A percentile compares a stretch with the other conserved stretches of the same genome.
Evolutionary conservation across 768 basidiomycete species (phyloP).

Genomic region (Mrakia gelida): DNA sequence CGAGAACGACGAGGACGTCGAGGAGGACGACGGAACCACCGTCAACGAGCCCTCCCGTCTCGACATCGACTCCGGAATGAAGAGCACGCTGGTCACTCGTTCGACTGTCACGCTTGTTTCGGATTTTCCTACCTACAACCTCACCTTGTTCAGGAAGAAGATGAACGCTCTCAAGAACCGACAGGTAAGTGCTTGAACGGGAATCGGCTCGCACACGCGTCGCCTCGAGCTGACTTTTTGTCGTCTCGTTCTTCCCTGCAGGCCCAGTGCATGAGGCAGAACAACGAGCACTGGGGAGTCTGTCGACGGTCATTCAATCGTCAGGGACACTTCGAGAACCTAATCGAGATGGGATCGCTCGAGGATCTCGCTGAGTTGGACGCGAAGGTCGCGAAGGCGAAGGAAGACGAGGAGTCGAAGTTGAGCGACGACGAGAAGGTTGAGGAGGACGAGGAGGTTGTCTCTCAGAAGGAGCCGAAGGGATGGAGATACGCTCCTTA

Average conservation of each 20-base stretch:
- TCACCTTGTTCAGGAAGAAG: background rate
- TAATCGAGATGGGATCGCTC: background rate
- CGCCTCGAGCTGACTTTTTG: background rate
- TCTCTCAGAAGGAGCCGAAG: background rate
- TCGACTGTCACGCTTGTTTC: background rate
- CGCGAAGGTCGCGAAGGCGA: background rate
- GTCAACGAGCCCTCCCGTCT: background rate
- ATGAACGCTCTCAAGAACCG: slow-evolving; percentile 3
- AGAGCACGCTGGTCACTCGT: background rate
- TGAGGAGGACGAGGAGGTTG: background rate
- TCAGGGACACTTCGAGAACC: background rate
- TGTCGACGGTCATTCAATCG: background rate
- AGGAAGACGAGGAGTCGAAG: background rate
- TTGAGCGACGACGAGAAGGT: background rate
- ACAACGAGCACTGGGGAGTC: background rate
- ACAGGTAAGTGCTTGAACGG: background rate
- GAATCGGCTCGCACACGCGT: background rate
- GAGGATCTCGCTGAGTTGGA: background rate
- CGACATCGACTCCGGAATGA: background rate
- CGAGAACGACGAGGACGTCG: background rate
- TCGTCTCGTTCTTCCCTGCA: background rate
- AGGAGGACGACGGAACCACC: background rate
- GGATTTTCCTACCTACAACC: background rate
- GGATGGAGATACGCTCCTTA: slow-evolving; percentile 3
- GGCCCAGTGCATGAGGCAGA: background rate